phyloP scores from a whole-genome alignment of 257 asterid species.

The Nyctanthes arbortristis region DNA sequence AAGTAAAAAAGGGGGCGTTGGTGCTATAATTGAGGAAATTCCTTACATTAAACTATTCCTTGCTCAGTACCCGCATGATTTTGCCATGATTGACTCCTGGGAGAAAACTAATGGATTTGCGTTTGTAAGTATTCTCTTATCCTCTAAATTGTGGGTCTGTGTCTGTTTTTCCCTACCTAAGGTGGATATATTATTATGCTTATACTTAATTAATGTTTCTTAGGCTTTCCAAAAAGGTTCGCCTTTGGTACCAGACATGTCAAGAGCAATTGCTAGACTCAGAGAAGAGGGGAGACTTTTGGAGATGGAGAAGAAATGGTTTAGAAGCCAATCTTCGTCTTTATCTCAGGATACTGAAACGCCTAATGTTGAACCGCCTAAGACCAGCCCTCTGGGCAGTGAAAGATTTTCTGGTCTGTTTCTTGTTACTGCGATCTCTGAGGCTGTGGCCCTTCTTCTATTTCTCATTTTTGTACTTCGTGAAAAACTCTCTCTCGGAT shows the following conservation, averaged over 20 bases:
- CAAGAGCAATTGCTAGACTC: too few relatives aligned
- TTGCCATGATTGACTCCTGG: slow-evolving; percentile 27
- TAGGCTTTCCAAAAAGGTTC: slow-evolving; percentile 46
- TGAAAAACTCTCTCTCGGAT: slow-evolving; percentile 1
- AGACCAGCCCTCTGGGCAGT: slow-evolving; percentile 11
- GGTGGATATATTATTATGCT: too few relatives aligned
- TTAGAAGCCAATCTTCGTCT: slow-evolving; percentile 6
- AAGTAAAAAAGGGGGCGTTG: slow-evolving; percentile 40
- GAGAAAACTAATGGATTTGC: slow-evolving; percentile 38
- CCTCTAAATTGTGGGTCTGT: too few relatives aligned
- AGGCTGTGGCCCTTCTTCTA: too few relatives aligned
- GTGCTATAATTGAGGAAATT: slow-evolving; percentile 42
- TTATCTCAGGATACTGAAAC: too few relatives aligned
- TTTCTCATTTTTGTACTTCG: too few relatives aligned
- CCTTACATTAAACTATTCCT: slow-evolving; percentile 40
- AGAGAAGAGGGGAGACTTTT: slow-evolving; percentile 35
- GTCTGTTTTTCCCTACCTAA: too few relatives aligned
- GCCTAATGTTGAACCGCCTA: background rate
- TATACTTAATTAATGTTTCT: too few relatives aligned
- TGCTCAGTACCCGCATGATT: slow-evolving; percentile 27
- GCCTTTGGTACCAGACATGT: slow-evolving; percentile 33
- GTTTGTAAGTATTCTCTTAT: slow-evolving; percentile 35
- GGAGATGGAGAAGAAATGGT: slow-evolving; percentile 40
- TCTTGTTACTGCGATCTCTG: too few relatives aligned
- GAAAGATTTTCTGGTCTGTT: slow-evolving; percentile 31